Evolutionary conservation across 768 basidiomycete species (phyloP), one percentile per base, ranked within the genome.

Genomic region (Ramaria sp.): DNA sequence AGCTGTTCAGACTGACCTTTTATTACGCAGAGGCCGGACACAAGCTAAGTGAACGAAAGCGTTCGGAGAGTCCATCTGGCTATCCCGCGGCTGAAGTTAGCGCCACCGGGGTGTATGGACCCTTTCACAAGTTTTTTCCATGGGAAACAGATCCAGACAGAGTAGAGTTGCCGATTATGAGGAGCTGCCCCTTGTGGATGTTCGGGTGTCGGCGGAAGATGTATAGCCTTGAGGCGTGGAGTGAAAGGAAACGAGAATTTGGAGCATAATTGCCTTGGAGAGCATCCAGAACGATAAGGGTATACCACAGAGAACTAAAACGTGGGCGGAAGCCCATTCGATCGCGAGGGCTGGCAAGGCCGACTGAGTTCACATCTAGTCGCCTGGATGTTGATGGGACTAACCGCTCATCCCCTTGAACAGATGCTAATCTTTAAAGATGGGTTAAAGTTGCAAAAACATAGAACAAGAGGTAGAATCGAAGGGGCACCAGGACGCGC

Each of bases 141-240:
- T 39, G 51, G 37, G 51, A 52, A 52, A 33, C 13, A 39, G 37
- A 52, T 52, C 38, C 24, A 38, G 39, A 31, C 39, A 54, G 41
- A 42, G 45, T n/a, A 48, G 39, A 48, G 48, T 39, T 57, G 20
- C 43, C 46, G 41, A 39, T 5, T 34, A 57, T 41, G 46, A 57
- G 45, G 37, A 11, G n/a, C 33, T 50, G 33, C 34, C 34, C 46
- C 33, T 57, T 48, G 39, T 54, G 55, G 42, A n/a, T 34, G 17
- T 12, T 57, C 55, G 55, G 55, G 45, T 57, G 55, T 49, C 51
- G 49, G 41, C 54, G 55, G 46, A 57, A 57, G 47, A 39, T 22
- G 37, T 43, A 49, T 30, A 31, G 47, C 55, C 55, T 57, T 57
- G 55, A 57, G 55, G 55, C 55, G 48, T 57, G 46, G 24, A 50